Conservation (phyloP, 2,329 filamentous ascomycete species). For the Fusarium euwallaceae region DNA sequence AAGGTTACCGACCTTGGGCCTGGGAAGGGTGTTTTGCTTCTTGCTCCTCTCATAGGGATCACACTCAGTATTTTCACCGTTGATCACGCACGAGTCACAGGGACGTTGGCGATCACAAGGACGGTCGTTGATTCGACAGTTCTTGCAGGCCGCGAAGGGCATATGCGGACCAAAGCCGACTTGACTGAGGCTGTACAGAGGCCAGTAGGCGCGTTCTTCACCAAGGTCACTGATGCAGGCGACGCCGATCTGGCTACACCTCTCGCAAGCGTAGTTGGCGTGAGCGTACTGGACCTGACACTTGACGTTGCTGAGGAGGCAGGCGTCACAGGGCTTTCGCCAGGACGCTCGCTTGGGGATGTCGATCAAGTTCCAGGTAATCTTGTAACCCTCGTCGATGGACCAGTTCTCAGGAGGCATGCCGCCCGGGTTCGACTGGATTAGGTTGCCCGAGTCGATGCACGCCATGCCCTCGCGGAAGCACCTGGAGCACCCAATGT, state of each 20-base stretch:
- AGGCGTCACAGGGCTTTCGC: conserved; percentile 28
- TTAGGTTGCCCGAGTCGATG: not conserved
- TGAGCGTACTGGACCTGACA: conserved; percentile 20
- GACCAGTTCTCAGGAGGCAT: not conserved
- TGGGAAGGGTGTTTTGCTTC: conserved; percentile 5
- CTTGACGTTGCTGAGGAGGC: not conserved
- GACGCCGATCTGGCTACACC: conserved; percentile 50
- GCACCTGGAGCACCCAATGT: conserved; percentile 15
- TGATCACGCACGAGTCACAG: conserved; percentile 51
- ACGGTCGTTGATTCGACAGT: conserved; percentile 38
- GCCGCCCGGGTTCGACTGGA: not conserved
- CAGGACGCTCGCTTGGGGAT: conserved; percentile 3
- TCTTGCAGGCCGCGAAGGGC: conserved; percentile 44
- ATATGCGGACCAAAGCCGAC: conserved; percentile 50
- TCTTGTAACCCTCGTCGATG: conserved; percentile 16
- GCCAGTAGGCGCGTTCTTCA: not conserved
- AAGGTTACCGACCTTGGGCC: conserved; percentile 11
- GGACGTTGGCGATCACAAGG: conserved; percentile 55
- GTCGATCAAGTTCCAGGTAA: conserved; percentile 8
- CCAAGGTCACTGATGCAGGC: conserved; percentile 38
- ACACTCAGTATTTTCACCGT: conserved; percentile 10
- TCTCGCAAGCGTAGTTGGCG: conserved; percentile 24
- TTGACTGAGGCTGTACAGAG: conserved; percentile 47
- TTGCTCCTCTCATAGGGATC: not conserved
- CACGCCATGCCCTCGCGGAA: conserved; percentile 12